Evolutionary conservation across 306 rosid species (phyloP).

Genomic region (Fragaria iinumae): DNA sequence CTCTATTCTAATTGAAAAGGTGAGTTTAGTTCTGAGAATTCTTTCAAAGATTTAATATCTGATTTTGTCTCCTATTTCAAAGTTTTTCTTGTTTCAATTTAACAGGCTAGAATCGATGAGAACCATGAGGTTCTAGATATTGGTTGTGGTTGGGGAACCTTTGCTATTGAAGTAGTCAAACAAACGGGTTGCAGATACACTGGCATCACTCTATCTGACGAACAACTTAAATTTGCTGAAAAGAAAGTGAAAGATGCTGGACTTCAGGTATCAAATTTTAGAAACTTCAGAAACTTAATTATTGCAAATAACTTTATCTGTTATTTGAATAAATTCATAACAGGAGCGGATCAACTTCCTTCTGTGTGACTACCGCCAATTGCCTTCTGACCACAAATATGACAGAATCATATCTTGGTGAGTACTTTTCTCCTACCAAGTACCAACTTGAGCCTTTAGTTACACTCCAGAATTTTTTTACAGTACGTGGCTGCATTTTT

Average conservation of each 20-base stretch:
- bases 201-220: slow-evolving; percentile 72
- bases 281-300: too few relatives aligned
- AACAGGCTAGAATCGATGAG: slow-evolving; percentile 56
- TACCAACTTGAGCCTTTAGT: not conserved
- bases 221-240: slow-evolving; percentile 75
- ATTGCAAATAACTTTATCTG: not conserved
- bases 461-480: not conserved
- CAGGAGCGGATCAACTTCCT: slow-evolving; percentile 69
- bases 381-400: slow-evolving; percentile 45
- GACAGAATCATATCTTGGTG: slow-evolving; percentile 84
- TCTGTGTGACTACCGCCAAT: slow-evolving; percentile 80
- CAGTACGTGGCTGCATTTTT: slow-evolving; percentile 1
- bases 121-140: slow-evolving; percentile 82
- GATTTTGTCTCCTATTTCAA: not conserved
- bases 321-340: not conserved
- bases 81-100: slow-evolving; percentile 7
- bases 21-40: slow-evolving; percentile 22
- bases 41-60: not conserved
- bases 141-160: slow-evolving; percentile 91
- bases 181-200: slow-evolving; percentile 81
- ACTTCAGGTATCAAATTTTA: slow-evolving; percentile 56
- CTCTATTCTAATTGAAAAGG: slow-evolving; percentile 63
- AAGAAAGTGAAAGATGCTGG: slow-evolving; percentile 53
- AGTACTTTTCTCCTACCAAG: slow-evolving; percentile 14
- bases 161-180: slow-evolving; percentile 74